A percentile compares a stretch with the other conserved stretches of the same genome.
phyloP scores from a whole-genome alignment of 768 basidiomycete genomes.

The Wakefieldia striispora region DNA sequence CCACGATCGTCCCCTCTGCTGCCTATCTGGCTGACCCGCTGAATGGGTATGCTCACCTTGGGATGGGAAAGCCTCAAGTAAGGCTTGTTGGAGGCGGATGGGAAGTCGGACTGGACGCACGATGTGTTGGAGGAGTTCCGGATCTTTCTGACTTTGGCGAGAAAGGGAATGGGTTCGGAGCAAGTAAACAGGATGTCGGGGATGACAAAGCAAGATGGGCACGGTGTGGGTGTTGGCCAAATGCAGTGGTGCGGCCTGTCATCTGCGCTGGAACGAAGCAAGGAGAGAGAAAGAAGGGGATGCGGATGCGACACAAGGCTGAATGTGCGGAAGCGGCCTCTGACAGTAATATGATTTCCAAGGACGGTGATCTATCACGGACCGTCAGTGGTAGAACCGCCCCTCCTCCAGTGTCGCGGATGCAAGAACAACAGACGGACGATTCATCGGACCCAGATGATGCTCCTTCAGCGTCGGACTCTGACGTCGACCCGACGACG shows the following conservation, averaged over 20 bases:
- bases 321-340: slow-evolving; percentile 13
- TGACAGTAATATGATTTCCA: not conserved
- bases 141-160: slow-evolving; percentile 22
- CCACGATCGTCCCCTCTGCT: slow-evolving; percentile 62
- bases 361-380: not conserved
- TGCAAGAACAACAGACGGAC: slow-evolving; percentile 11
- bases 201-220: slow-evolving; percentile 49
- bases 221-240: slow-evolving; percentile 54
- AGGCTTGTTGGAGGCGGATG: slow-evolving; percentile 76
- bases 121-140: slow-evolving; percentile 56
- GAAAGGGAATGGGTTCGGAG: not conserved
- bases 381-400: slow-evolving; percentile 8
- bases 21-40: slow-evolving; percentile 75
- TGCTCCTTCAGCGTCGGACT: slow-evolving; percentile 8
- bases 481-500: slow-evolving; percentile 32
- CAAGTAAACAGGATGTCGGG: slow-evolving; percentile 37
- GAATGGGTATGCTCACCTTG: slow-evolving; percentile 82
- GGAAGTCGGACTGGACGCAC: slow-evolving; percentile 74
- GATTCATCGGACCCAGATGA: slow-evolving; percentile 22
- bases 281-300: slow-evolving; percentile 17
- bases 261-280: slow-evolving; percentile 32
- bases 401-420: slow-evolving; percentile 7
- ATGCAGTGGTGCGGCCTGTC: slow-evolving; percentile 45
- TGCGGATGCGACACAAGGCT: slow-evolving; percentile 14
- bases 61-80: slow-evolving; percentile 82